phyloP scores from a whole-genome alignment of 1,284 basidiomycete genomes.

The Phenoliferia sp. region DNA sequence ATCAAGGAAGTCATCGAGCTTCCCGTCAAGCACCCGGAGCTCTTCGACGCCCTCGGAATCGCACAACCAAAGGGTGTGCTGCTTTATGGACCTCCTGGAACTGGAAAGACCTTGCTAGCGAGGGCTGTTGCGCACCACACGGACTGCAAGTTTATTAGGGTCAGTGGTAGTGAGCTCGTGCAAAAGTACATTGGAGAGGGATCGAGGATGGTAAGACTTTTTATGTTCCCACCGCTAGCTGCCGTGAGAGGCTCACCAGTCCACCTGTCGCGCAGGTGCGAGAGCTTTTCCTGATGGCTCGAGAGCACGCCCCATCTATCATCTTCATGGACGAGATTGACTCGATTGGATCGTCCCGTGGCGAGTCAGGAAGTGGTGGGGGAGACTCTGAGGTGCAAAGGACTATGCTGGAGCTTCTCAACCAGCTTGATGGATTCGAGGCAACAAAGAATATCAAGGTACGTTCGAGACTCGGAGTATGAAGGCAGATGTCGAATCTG shows the following conservation, averaged over 20 bases:
- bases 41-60: slow-evolving; percentile 94
- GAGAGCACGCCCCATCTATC: slow-evolving; percentile 97
- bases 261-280: slow-evolving; percentile 44
- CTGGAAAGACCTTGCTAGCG: slow-evolving; percentile 96
- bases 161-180: slow-evolving; percentile 90
- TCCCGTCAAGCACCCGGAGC: slow-evolving; percentile 95
- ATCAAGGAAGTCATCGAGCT: slow-evolving; percentile 99
- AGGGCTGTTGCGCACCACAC: slow-evolving; percentile 98
- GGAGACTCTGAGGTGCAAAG: slow-evolving; percentile 97
- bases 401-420: slow-evolving; percentile 94
- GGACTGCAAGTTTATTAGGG: slow-evolving; percentile 96
- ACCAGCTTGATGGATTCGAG: slow-evolving; percentile 97
- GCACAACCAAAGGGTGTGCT: slow-evolving; percentile 95
- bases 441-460: slow-evolving; percentile 95
- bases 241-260: not conserved
- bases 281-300: slow-evolving; percentile 97
- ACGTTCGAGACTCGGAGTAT: slow-evolving; percentile 37
- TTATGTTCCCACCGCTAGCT: too few species aligned
- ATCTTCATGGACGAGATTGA: slow-evolving; percentile 98
- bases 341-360: slow-evolving; percentile 90
- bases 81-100: slow-evolving; percentile 91
- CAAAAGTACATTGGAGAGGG: slow-evolving; percentile 99
- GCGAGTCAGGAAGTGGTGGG: slow-evolving; percentile 69
- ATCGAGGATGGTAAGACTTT: slow-evolving; percentile 82
- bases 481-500: not conserved